Base-by-base conservation (phyloP, 2,329 filamentous ascomycete genomes). In the Esteya vermicola region DNA sequence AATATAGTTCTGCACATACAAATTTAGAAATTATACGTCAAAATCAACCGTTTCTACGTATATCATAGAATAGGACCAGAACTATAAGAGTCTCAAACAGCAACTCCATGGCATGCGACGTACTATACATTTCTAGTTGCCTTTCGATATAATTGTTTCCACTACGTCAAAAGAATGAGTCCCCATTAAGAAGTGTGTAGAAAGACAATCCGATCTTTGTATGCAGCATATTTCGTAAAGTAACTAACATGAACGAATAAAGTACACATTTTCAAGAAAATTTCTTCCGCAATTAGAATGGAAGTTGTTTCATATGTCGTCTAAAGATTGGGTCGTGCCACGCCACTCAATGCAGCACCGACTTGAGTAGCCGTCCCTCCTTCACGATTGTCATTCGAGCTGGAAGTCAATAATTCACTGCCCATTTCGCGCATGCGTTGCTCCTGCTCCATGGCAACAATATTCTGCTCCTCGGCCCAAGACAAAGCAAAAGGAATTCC, bases 371-470 rank as follows among this genome's bases (percentile, higher is more conserved):
- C 67, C 6, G 69, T 72, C 45, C 54, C 60, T 43, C 43, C 39
- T 10, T 55, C 53, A 18, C 42, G 39, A 7, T 42, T 50, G 39
- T 53, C 53, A 38, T 37, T 67, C 13, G 63, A 67, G 27, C 64
- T 67, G 12, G 64, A 67, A 12, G 70, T 73, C 45, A 77, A 53
- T 28, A 76, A 57, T 57, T 94, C 85, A 56, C 82, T 80, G 47
- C 85, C 85, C 55, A 82, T 76, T 73, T 94, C 85, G 61, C 91
- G 82, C 85, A 94, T 91, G 61, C 82, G 79, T 75, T 88, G 86
- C 68, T 95, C 89, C 62, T 86, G 78, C 76, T 98, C 91, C 85
- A 95, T 93, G 68, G 94, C 89, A 49, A 89, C 71, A 59, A 93
- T 78, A 68, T 94, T 85, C 71, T 95, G 86, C 69, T 98, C 91